These are phyloP conservation scores for Phytophthora sp. DNA, from an alignment of 352 stramenopile species.

Conservation along the genomic window DNA sequence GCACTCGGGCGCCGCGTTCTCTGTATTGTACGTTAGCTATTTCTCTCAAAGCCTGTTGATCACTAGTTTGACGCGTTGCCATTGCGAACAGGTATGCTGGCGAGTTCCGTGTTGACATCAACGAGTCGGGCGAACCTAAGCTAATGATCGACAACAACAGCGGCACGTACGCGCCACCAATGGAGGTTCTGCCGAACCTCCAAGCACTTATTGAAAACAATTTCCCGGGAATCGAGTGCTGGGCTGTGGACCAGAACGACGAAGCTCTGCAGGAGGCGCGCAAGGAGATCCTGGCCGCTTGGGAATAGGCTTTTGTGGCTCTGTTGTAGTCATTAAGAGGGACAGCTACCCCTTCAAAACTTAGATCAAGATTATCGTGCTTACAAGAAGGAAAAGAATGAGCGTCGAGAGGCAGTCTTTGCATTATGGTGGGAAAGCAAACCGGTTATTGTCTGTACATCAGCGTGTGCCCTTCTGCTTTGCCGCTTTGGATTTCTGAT, in stretches of 20 bases:
- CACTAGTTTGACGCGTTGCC: not conserved
- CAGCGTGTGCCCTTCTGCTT: too few species aligned
- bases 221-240: constrained; percentile 40
- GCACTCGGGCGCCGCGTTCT: constrained; percentile 43
- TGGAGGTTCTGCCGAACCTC: constrained; percentile 33
- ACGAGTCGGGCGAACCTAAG: constrained; percentile 33
- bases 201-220: constrained; percentile 45
- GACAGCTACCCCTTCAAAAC: too few species aligned
- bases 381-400: too few species aligned
- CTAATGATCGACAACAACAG: constrained; percentile 53
- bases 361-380: too few species aligned
- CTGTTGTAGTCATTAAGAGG: too few species aligned
- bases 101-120: constrained; percentile 38
- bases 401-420: too few species aligned
- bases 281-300: constrained; percentile 41
- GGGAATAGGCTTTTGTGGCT: constrained; percentile 17
- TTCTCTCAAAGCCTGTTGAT: not conserved
- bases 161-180: constrained; percentile 46
- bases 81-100: constrained; percentile 36
- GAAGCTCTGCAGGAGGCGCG: constrained; percentile 19
- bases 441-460: too few species aligned
- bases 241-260: constrained; percentile 37
- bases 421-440: too few species aligned
- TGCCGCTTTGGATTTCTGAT: too few species aligned
- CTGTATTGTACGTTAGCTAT: constrained; percentile 36